Evolutionary conservation across 306 rosid genomes (phyloP), one percentile per base, ranked within the genome.

Genomic region (Fagus crenata): DNA sequence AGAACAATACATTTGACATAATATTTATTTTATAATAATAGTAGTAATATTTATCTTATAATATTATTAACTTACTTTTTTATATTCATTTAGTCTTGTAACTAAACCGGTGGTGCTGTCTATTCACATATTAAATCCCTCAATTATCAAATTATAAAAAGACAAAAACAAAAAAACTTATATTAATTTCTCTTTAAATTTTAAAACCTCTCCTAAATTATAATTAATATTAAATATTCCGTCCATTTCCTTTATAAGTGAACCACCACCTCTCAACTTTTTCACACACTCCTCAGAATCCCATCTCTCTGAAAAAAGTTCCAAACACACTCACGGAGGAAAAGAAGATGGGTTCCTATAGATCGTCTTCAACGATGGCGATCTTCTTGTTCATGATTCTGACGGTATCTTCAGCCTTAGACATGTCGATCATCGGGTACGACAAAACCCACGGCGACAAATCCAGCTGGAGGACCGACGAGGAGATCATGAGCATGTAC

Each of bases 401-500:
- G n/a, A 36, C 93, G 11, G 2, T 84, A 2, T 87, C 98, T 0
- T 76, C 85, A 2, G 96, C 99, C 42, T 31, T 74, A 1, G 96
- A 93, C 82, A 85, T 89, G 97, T 90, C 97, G 49, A 92, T 90
- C 56, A 78, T 90, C 76, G 71, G 88, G 15, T 86, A 86, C 90
- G 90, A 89, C 80, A 49, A 63, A 9, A 22, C 18, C 5, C 88
- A 84, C 77, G 36, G 36, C 5, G 77, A 59, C 54, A 60, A 70
- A 56, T 83, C 91, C 9, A 71, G 49, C 18, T 8, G 74, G 76
- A 86, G 94, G 70, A 82, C 88, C 3, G 90, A 96, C 28, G 84
- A 82, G 1, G 90, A 96, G 71, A 85, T 92, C 7, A 84, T 73
- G 89, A 60, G 81, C 4, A 53, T 96, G 1, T 96, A 91, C 81